A percentile compares a stretch with the other conserved stretches of the same genome.
Conservation (phyloP, 225 moss, liverwort and hornwort species). For the Sphagnum contortum region DNA sequence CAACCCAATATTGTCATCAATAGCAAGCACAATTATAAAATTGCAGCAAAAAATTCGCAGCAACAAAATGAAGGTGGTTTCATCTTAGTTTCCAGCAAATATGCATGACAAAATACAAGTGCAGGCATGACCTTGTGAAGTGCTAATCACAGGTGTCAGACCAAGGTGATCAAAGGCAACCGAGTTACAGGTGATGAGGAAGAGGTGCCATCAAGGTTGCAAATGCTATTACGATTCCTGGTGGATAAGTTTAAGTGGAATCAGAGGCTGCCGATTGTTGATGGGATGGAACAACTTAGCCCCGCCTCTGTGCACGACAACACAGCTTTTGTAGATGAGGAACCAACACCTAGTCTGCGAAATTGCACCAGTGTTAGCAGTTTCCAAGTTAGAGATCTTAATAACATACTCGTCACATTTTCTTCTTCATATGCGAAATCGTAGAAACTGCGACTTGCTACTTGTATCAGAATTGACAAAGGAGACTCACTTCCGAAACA, state of each 20-base stretch:
- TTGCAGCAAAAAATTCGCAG: no score
- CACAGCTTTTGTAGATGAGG: slow-evolving; percentile 46
- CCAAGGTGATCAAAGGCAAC: no score
- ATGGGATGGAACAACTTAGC: slow-evolving; percentile 11
- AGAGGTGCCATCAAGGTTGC: slow-evolving; percentile 23
- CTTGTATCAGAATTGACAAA: slow-evolving; percentile 47
- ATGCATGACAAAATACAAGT: no score
- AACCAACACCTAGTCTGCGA: slow-evolving; percentile 30
- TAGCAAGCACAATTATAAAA: no score
- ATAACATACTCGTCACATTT: no score
- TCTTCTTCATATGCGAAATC: no score
- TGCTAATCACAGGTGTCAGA: no score
- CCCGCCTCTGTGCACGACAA: slow-evolving; percentile 57
- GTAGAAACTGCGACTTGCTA: slow-evolving; percentile 34
- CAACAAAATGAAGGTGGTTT: no score
- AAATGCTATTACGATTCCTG: slow-evolving; percentile 31
- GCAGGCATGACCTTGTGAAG: no score
- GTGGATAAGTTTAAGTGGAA: slow-evolving; percentile 20
- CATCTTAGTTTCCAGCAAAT: no score
- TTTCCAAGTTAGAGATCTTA: slow-evolving; percentile 6
- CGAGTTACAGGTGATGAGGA: neutral
- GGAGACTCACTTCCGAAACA: no score
- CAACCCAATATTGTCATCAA: no score
- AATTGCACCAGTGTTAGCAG: slow-evolving; percentile 7
- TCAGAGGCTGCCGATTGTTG: slow-evolving; percentile 20